These are phyloP conservation scores for Gossypioides kirkii DNA, from an alignment of 345 rosid genomes.

Conservation along the genomic window DNA sequence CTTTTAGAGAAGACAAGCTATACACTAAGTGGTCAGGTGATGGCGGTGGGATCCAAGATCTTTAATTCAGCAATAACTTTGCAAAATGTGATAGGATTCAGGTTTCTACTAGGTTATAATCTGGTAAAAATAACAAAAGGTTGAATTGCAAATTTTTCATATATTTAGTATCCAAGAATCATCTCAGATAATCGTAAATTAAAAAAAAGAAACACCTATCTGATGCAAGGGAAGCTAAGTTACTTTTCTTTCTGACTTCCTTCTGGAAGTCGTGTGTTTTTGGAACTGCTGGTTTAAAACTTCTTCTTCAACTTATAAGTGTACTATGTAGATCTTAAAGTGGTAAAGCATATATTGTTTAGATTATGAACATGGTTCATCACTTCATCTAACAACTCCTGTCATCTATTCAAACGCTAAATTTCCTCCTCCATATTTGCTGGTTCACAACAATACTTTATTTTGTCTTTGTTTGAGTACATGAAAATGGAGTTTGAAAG, in stretches of 20 bases:
- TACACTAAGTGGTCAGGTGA: neutral
- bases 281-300: neutral
- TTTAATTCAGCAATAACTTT: neutral
- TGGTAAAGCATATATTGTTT: neutral
- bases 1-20: neutral
- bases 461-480: neutral
- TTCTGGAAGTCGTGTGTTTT: neutral
- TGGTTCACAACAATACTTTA: neutral
- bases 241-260: neutral
- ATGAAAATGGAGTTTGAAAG: constrained; percentile 3
- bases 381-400: neutral
- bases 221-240: neutral
- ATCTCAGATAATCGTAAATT: neutral
- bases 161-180: neutral
- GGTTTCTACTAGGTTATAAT: neutral
- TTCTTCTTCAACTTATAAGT: neutral
- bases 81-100: neutral
- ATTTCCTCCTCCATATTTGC: neutral
- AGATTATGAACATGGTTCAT: neutral
- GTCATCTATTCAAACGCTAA: neutral
- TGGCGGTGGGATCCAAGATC: neutral
- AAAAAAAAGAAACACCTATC: neutral
- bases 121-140: neutral
- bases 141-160: neutral
- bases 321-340: neutral